Evolutionary conservation across 129 eudicot genomes (phyloP), one percentile per base, ranked within the genome.

Genomic region (Pittosporum tobira): DNA sequence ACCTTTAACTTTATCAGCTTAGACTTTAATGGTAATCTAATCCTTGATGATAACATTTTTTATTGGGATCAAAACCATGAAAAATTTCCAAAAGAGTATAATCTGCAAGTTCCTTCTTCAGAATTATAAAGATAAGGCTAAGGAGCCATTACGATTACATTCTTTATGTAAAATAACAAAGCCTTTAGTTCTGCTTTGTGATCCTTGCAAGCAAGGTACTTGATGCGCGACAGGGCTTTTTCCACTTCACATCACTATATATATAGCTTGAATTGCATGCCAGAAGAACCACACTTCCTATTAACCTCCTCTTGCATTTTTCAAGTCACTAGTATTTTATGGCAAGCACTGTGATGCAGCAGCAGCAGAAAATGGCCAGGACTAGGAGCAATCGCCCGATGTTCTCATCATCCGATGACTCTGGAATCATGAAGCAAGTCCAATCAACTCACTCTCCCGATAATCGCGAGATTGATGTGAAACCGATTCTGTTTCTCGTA

Each of bases 181-280:
- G 75, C 64, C 89, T 81, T 78, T 86, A 72, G 52, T 21, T 64
- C 46, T 62, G 18, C 62, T 77, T 51, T 58, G 63, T 70, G 77
- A 72, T 58, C 64, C 71, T 64, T 63, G 61, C 94, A 88, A 88
- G 96, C 71, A 88, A 88, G 94, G 96, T 73, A 88, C 87, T 80
- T 76, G 88, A 79, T 84, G 69, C 91, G 69, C 91, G 78, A 28
- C 21, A 31, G 23, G 27, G 23, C 74, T 79, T 79, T 79, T 66
- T 81, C 61, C 78, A 61, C 62, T 45, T 62, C 62, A 65, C 63
- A 57, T 38, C 82, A 64, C 63, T 88, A 88, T 79, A 87, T 81
- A 87, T 72, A 75, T 64, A 54, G 26, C 68, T 54, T 20, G 38
- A 38, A 40, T 59, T 58, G 65, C 40, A 58, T 74, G 69, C 15